A percentile compares a stretch with the other conserved stretches of the same genome.
Evolutionary conservation across 2,329 filamentous ascomycete genomes (phyloP).

Genomic region (Clarireedia hainanense): DNA sequence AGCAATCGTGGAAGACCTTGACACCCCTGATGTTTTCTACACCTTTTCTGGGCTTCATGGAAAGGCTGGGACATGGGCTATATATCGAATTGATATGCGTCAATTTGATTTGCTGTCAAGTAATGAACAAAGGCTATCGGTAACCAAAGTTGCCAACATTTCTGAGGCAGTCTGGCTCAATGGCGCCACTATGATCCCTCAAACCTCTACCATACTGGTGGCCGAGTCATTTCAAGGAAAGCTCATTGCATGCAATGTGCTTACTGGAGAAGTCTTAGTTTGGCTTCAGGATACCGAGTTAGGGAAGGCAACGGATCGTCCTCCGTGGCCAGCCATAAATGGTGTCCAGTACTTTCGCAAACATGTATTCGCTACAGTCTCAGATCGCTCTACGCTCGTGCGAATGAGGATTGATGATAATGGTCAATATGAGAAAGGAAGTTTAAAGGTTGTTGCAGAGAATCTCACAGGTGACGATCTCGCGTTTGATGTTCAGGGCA

Average conservation of each 20-base stretch:
- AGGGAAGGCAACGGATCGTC: neutral
- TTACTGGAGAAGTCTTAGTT: neutral
- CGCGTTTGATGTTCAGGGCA: neutral
- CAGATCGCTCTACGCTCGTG: neutral
- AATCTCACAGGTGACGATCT: neutral
- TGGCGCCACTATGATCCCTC: neutral
- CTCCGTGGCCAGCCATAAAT: neutral
- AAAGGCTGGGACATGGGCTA: neutral
- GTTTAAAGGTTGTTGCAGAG: neutral
- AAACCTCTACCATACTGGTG: neutral
- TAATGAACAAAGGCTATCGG: neutral
- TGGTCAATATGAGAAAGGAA: neutral
- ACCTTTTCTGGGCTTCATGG: slow-evolving; percentile 1
- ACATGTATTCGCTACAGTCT: neutral
- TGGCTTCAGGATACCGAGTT: neutral
- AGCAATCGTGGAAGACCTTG: slow-evolving; percentile 1
- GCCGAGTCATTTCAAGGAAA: neutral
- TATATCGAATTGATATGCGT: neutral
- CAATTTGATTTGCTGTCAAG: neutral
- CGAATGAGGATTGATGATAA: neutral
- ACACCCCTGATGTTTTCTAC: neutral
- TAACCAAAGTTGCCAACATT: neutral
- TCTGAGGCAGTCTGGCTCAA: neutral
- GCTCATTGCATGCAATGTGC: neutral
- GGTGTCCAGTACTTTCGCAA: neutral